Evolutionary conservation across 257 asterid species (phyloP).

Genomic region (Verbena officinalis): DNA sequence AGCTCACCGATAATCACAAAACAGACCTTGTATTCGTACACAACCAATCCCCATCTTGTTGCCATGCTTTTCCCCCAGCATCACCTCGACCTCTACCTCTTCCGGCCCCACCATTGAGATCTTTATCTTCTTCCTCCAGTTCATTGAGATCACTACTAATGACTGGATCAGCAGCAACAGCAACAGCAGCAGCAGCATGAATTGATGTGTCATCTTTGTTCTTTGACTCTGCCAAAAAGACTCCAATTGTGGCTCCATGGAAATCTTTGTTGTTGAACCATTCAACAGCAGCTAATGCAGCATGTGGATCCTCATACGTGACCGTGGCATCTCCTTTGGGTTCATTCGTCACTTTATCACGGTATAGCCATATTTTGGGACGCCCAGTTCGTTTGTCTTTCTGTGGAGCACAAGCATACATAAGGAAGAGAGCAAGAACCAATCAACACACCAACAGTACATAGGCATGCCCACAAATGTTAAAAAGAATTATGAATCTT

Average conservation of each 20-base stretch:
- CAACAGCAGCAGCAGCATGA: slow-evolving; percentile 31
- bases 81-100: slow-evolving; percentile 92
- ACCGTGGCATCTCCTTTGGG: slow-evolving; percentile 99
- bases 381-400: slow-evolving; percentile 97
- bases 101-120: slow-evolving; percentile 64
- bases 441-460: slow-evolving; percentile 12
- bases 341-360: slow-evolving; percentile 84
- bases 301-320: slow-evolving; percentile 98
- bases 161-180: slow-evolving; percentile 38
- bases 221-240: slow-evolving; percentile 89
- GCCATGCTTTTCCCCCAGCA: slow-evolving; percentile 81
- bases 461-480: neutral
- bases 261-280: slow-evolving; percentile 97
- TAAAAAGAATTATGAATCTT: too few relatives aligned
- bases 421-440: slow-evolving; percentile 20
- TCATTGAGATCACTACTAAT: slow-evolving; percentile 43
- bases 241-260: slow-evolving; percentile 86
- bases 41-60: slow-evolving; percentile 97
- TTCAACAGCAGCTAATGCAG: slow-evolving; percentile 97
- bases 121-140: slow-evolving; percentile 59
- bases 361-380: slow-evolving; percentile 94
- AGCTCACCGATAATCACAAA: slow-evolving; percentile 98
- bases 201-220: slow-evolving; percentile 60
- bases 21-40: slow-evolving; percentile 99
- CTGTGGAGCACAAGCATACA: slow-evolving; percentile 41